Percentiles rank a stretch among this genome's conserved stretches.
phyloP scores from a whole-genome alignment of 2,329 filamentous ascomycete species.

The Cladosporium sp. region DNA sequence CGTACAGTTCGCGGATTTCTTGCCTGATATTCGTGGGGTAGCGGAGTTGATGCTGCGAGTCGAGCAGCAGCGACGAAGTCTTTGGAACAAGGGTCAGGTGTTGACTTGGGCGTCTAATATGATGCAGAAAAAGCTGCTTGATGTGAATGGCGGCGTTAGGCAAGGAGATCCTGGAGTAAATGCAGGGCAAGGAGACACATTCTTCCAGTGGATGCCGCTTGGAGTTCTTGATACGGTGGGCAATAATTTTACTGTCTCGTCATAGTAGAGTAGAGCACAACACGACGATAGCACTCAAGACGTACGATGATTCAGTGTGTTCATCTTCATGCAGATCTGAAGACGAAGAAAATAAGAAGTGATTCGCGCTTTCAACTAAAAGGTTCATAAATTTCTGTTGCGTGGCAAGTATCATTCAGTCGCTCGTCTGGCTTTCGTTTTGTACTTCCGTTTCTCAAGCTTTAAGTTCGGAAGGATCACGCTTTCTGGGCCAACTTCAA shows the following conservation, averaged over 20 bases:
- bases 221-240: not conserved
- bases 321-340: not conserved
- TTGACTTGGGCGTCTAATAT: not conserved
- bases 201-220: not conserved
- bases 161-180: not conserved
- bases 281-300: not conserved
- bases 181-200: not conserved
- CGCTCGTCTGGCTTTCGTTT: not conserved
- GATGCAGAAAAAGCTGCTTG: constrained; percentile 4
- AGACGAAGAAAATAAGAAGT: not conserved
- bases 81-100: not conserved
- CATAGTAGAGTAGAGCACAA: not conserved
- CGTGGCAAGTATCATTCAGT: not conserved
- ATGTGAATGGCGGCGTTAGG: not conserved
- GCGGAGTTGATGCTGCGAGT: not conserved
- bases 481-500: not conserved
- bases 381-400: not conserved
- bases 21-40: not conserved
- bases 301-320: not conserved
- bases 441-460: not conserved
- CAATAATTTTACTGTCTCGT: not conserved
- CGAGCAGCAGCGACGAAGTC: not conserved
- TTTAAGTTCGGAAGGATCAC: not conserved
- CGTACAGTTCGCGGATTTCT: not conserved
- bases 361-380: not conserved